A percentile compares a stretch with the other conserved stretches of the same genome.
Conservation (phyloP, 148 eudicot species). For the Gaultheria prostrata region DNA sequence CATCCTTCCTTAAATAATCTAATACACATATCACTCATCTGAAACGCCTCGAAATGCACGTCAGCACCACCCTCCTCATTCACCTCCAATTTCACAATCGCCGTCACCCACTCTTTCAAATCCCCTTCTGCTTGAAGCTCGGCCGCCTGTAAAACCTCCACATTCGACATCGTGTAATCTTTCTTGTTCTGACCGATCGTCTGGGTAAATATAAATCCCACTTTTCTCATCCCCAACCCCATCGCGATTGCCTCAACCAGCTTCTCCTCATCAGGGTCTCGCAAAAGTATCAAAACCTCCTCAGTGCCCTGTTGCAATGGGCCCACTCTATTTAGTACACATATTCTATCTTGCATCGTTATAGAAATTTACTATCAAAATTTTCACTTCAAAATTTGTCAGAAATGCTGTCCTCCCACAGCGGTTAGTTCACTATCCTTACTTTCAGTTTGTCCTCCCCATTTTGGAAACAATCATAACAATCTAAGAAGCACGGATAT, state of each 20-base stretch:
- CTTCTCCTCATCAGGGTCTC: constrained; percentile 79
- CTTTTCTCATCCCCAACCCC: constrained; percentile 86
- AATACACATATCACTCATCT: constrained; percentile 96
- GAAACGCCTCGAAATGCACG: constrained; percentile 98
- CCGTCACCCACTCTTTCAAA: constrained; percentile 97
- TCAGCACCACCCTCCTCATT: constrained; percentile 82
- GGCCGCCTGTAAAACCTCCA: constrained; percentile 78
- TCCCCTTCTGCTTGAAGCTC: constrained; percentile 77
- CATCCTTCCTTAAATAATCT: constrained; percentile 86
- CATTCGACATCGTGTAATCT: constrained; percentile 74
- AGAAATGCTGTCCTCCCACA: background rate
- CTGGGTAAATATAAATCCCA: constrained; percentile 93
- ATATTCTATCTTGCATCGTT: background rate
- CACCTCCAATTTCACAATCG: constrained; percentile 83
- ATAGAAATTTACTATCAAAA: background rate
- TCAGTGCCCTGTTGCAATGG: constrained; percentile 47
- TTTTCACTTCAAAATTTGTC: background rate
- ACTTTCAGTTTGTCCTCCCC: no score
- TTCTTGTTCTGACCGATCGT: constrained; percentile 69
- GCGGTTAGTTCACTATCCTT: background rate
- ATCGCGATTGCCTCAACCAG: constrained; percentile 72
- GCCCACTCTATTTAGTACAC: background rate
- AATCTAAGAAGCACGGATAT: no score
- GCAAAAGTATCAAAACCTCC: constrained; percentile 52
- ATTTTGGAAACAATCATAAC: no score